Base-by-base conservation (phyloP, 768 basidiomycete genomes). In the Kwoniella dendrophila region DNA sequence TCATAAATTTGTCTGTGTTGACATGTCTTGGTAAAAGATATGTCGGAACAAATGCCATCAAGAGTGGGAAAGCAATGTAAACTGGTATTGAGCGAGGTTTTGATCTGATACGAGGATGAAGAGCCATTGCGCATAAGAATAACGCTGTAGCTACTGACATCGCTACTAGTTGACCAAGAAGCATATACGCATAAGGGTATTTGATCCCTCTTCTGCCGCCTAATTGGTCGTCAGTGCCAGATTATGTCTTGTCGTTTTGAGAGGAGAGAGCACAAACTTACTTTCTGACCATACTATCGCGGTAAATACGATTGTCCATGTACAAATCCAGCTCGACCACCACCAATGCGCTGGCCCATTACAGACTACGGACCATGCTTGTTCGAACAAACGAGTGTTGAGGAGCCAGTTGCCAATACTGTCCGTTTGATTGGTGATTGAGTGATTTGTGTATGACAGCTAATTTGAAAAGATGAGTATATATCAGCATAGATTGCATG, bases 141-240 rank as follows among this genome's bases (percentile, higher is more conserved):
- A 90, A 80, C 56, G 85, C 84, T 0, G 84, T 83, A 7, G 86
- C 85, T 36, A 88, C 85, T 11, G 85, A 85, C 47, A 89, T 85
- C 32, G 88, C 87, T 56, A 90, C 87, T 22, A 88, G 67, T 75
- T 89, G 87, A 4, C 87, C 88, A 8, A 90, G 81, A 34, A 89
- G 79, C 85, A 88, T 87, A 77, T 87, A 88, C 1, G 84, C 86
- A 85, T 85, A 87, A 0, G 84, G 50, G 62, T 84, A 80, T 66
- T 81, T 83, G 61, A 88, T 80, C 16, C 77, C 70, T 22, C 79
- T 74, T 38, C 78, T 71, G 0, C 83, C 69, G 55, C 70, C 76
- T 76, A 56, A 4, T 6, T 14, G 41, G 8, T 36, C 34, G 34
- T 36, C 34, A 36, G 34, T 36, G 7, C 16, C 34, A 36, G n/a